phyloP scores from a whole-genome alignment of 805 yeast genomes.

The Metschnikowia noctiluminum region DNA sequence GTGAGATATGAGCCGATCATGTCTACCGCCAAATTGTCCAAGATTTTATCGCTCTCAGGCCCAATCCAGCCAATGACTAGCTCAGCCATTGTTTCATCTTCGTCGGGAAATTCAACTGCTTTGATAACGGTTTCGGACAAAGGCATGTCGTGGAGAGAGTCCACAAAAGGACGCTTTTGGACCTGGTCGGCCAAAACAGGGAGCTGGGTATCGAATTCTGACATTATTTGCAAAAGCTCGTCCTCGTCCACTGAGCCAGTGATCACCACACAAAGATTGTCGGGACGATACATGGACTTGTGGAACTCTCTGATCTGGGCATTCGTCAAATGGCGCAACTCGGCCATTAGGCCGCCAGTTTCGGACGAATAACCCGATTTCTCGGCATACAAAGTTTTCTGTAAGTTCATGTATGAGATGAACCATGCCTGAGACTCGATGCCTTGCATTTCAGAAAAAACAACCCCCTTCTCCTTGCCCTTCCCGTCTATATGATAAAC shows the following conservation, averaged over 20 bases:
- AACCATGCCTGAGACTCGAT: conserved; percentile 78
- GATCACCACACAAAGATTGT: conserved; percentile 76
- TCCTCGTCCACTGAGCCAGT: conserved; percentile 81
- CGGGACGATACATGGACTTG: conserved; percentile 66
- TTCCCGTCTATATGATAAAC: conserved; percentile 92
- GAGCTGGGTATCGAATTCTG: conserved; percentile 57
- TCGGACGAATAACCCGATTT: conserved; percentile 86
- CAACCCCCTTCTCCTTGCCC: conserved; percentile 93
- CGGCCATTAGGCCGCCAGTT: conserved; percentile 86
- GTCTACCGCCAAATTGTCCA: conserved; percentile 65
- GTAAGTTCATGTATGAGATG: conserved; percentile 55
- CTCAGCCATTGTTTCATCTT: conserved; percentile 82
- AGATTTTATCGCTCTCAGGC: conserved; percentile 52
- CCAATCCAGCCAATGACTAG: conserved; percentile 77
- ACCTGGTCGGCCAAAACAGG: conserved; percentile 35
- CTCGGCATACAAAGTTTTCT: conserved; percentile 50
- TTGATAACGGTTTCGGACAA: conserved; percentile 39
- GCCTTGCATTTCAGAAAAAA: conserved; percentile 95
- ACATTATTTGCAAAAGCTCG: conserved; percentile 62
- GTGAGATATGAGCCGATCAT: conserved; percentile 71
- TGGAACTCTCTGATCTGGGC: conserved; percentile 79
- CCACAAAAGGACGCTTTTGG: conserved; percentile 73
- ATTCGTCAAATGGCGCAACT: conserved; percentile 68
- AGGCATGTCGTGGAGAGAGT: conserved; percentile 49
- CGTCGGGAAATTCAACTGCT: conserved; percentile 78